Evolutionary conservation across 495 filamentous ascomycete species (phyloP), one percentile per base, ranked within the genome.

Genomic region (Cladorrhinum samala): DNA sequence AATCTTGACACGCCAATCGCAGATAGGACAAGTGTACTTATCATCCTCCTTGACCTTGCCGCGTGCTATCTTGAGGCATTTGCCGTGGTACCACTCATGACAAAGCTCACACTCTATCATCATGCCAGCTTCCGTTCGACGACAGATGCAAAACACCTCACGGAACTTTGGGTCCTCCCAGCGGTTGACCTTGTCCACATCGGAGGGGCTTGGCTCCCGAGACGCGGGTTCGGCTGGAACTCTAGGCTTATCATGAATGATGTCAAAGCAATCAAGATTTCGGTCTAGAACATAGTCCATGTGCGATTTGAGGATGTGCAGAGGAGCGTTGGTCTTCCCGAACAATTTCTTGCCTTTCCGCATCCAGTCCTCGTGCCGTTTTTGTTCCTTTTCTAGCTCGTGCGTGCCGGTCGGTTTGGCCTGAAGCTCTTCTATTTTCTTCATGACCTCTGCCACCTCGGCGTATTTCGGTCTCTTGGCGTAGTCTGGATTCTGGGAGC

Each of bases 21-120:
- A 99, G 57, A 99, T 95, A 0, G 93, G 93, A 60, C 93, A 99
- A 16, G 92, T 97, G 71, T 95, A 99, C 64, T 95, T 94, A 60
- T 97, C 94, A 53, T 95, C 91, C 60, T 97, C 93, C 72, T 96
- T 97, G 54, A 97, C 87, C 62, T 96, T 97, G 13, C 93, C 93
- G 41, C 93, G 81, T 14, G 94, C 94, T 53, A 99, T 96, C 75
- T 99, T 99, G 33, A 99, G 77, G 64, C 93, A 99, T 69, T 96
- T 97, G 37, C 92, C 90, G 61, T 99, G 93, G 62, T 99, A 99
- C 93, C 93, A 99, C 72, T 99, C 93, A 58, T 95, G 91, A 68
- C 93, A 99, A 30, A 95, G 74, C 68, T 96, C 92, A 70, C 93
- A 99, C 66, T 99, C 93, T 58, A 99, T 96, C 93, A 99, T 99